Evolutionary conservation across 345 rosid species (phyloP), one percentile per base, ranked within the genome.

Genomic region (Cardamine occulta): DNA sequence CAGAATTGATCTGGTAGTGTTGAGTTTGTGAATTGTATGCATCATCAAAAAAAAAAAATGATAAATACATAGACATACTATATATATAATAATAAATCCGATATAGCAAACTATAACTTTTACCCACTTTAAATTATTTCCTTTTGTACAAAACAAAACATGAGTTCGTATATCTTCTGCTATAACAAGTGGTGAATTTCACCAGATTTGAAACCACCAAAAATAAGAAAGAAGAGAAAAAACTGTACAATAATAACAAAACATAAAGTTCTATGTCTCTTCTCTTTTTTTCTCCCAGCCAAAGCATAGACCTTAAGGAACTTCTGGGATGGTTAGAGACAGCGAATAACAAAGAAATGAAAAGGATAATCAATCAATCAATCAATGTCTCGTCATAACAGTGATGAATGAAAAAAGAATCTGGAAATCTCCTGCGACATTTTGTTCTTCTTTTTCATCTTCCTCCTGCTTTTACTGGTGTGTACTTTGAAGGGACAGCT

Each of bases 171-270:
- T 57, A 67, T 28, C 66, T 29, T 56, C 60, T 9, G 31, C 45
- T 74, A 67, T 55, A 32, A 66, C 52, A 58, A 49, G 24, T 51
- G 68, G 62, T 60, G 55, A 26, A 60, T 39, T 39, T 67, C 73
- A 75, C 45, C 54, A 75, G 26, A 67, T 35, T 23, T 2, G 14
- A 47, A 74, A 37, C 35, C 51, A 66, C 67, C 58, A 54, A 58
- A 74, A 58, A 14, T 24, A 68, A 53, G 21, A 29, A 39, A 54
- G 17, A 63, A 54, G 35, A 52, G 35, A 62, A 11, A 68, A 52
- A 44, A 54, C 65, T 69, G 64, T 49, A 75, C 74, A 75, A 68
- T 65, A 68, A 60, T 44, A 75, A 68, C 11, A 61, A 68, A 68
- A 61, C 58, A 69, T 32, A 11, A 42, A 68, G 62, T 49, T 42